Conservation (phyloP, 192 early-diverging fungal species). For the Podila minutissima region DNA sequence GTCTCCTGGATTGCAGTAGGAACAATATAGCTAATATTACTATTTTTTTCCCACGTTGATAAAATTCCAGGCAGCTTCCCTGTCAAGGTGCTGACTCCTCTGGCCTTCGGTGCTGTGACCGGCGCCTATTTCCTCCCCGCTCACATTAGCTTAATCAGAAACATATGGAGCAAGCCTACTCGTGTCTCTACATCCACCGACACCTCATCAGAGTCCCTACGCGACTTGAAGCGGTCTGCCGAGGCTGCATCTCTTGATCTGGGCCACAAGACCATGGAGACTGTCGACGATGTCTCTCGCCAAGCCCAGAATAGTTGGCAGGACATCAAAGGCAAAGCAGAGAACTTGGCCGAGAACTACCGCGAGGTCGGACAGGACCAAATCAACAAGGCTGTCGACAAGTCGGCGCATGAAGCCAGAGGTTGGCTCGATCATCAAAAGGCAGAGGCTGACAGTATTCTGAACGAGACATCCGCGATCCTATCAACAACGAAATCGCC, state of each 20-base stretch:
- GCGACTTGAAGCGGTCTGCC: slow-evolving; percentile 1
- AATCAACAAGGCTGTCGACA: slow-evolving; percentile 4
- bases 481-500: neutral
- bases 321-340: slow-evolving; percentile 26
- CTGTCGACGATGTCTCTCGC: slow-evolving; percentile 14
- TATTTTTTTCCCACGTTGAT: neutral
- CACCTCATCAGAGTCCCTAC: neutral
- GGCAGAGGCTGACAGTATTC: slow-evolving; percentile 7
- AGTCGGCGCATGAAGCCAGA: slow-evolving; percentile 8
- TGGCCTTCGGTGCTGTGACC: slow-evolving; percentile 18
- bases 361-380: slow-evolving; percentile 14
- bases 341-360: slow-evolving; percentile 11
- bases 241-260: slow-evolving; percentile 3
- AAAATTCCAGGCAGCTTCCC: slow-evolving; percentile 13
- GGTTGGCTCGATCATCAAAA: slow-evolving; percentile 1
- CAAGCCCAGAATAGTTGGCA: slow-evolving; percentile 17
- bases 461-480: slow-evolving; percentile 8
- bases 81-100: slow-evolving; percentile 36
- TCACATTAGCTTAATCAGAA: slow-evolving; percentile 14
- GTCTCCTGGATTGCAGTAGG: neutral
- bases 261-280: slow-evolving; percentile 19
- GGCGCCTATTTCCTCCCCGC: slow-evolving; percentile 38
- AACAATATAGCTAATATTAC: neutral
- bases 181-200: neutral
- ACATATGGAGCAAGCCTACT: neutral